These are phyloP conservation scores for Monosporascus sp. DNA, from an alignment of 2,329 filamentous ascomycete genomes.

Conservation along the genomic window DNA sequence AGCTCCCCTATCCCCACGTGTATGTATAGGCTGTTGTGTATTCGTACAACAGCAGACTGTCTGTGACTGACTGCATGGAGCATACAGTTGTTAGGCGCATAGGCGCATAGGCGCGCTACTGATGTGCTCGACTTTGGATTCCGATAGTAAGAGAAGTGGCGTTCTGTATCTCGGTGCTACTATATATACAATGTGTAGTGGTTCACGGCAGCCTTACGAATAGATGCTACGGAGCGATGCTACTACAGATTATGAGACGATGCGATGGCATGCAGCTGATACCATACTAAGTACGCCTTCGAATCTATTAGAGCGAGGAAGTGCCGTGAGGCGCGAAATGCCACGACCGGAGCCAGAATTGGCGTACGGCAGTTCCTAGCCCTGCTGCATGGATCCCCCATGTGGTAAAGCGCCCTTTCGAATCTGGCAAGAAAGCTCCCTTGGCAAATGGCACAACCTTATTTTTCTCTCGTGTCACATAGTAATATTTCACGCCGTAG, in stretches of 20 bases:
- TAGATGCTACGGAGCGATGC: background rate
- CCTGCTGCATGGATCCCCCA: no score
- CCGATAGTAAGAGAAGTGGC: no score
- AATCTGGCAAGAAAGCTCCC: no score
- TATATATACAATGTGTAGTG: background rate
- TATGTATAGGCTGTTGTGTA: background rate
- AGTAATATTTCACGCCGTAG: no score
- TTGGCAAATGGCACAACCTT: no score
- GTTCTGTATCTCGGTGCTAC: background rate
- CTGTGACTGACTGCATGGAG: background rate
- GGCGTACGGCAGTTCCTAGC: no score
- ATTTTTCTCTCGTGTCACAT: no score
- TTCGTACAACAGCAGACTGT: background rate
- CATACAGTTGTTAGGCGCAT: background rate
- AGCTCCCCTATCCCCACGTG: no score
- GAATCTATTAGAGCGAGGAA: constrained; percentile 23
- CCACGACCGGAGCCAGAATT: background rate
- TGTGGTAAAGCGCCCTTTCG: no score
- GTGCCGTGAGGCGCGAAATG: constrained; percentile 15
- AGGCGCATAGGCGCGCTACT: background rate
- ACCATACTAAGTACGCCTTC: background rate
- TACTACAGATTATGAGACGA: background rate
- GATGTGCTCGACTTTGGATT: no score
- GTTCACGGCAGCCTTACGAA: background rate
- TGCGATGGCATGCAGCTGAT: background rate